phyloP scores from a whole-genome alignment of 73 alveolate species.

The Paramecium octaurelia region DNA sequence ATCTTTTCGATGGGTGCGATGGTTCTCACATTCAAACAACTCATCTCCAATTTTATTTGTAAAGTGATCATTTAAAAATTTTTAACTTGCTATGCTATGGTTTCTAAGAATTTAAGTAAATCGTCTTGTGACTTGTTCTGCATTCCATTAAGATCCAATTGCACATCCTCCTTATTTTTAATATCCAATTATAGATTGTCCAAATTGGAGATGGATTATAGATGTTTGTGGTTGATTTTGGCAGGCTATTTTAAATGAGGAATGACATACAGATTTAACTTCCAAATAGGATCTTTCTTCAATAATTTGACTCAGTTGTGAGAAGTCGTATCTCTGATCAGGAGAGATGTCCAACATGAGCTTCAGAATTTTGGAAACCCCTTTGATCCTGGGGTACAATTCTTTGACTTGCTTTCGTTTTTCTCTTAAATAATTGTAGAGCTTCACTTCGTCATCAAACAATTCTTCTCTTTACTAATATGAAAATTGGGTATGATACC shows the following conservation, averaged over 20 bases:
- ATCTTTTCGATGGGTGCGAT: conserved; percentile 3
- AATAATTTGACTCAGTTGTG: not conserved
- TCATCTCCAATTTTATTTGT: conserved; percentile 11
- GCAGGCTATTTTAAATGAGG: conserved; percentile 7
- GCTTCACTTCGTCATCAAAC: not conserved
- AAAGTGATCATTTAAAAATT: not conserved
- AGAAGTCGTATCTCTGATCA: not conserved
- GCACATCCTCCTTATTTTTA: not conserved
- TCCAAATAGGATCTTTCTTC: not conserved
- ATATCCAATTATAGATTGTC: not conserved
- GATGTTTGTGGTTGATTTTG: not conserved
- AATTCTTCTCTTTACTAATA: conserved; percentile 1
- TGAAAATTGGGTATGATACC: not conserved
- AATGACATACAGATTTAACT: not conserved
- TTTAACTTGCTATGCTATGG: not conserved
- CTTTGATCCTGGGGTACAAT: not conserved
- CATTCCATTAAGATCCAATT: conserved; percentile 13
- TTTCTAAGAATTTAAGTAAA: not conserved
- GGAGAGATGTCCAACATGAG: not conserved
- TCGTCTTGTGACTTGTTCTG: not conserved
- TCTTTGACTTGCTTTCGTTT: not conserved
- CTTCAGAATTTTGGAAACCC: not conserved
- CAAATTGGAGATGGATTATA: not conserved
- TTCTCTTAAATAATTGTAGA: not conserved
- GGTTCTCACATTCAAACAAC: conserved; percentile 31